Evolutionary conservation across 192 early-diverging fungal species (phyloP).

Genomic region (Mortierella alpina): DNA sequence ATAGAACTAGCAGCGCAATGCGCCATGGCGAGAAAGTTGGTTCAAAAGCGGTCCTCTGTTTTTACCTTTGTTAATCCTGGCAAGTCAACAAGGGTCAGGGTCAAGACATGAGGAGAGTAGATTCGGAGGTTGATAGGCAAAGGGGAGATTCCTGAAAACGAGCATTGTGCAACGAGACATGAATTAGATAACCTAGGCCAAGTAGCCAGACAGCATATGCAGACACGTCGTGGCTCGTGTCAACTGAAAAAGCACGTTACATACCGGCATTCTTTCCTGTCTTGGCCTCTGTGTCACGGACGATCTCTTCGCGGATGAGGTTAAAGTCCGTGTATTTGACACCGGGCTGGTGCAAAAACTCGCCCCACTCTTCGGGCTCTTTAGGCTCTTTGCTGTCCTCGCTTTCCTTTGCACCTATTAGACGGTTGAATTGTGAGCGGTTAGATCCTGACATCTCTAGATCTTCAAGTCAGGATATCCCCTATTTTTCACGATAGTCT

Average conservation of each 20-base stretch:
- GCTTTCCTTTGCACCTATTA: conserved; percentile 21
- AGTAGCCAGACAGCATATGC: too few species aligned
- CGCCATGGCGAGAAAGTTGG: background rate
- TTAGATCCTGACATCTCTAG: conserved; percentile 54
- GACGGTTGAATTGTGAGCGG: background rate
- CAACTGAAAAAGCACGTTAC: background rate
- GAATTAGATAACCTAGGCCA: too few species aligned
- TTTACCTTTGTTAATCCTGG: conserved; percentile 96
- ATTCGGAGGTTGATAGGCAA: conserved; percentile 97
- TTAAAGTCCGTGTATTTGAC: conserved; percentile 96
- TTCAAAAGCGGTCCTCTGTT: background rate
- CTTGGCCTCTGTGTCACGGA: conserved; percentile 90
- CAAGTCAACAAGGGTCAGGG: conserved; percentile 97
- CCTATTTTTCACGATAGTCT: background rate
- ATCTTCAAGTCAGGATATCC: background rate
- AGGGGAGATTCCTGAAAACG: conserved; percentile 82
- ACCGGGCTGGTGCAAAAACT: conserved; percentile 98
- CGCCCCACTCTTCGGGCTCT: conserved; percentile 92
- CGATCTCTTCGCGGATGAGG: conserved; percentile 97
- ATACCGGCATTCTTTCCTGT: conserved; percentile 80
- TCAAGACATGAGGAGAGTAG: conserved; percentile 98
- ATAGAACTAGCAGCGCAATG: background rate
- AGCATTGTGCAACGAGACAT: background rate
- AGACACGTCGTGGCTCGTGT: too few species aligned
- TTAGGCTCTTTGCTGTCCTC: conserved; percentile 24